phyloP scores from a whole-genome alignment of 164 flowering plant species.

The Hamamelis virginiana region DNA sequence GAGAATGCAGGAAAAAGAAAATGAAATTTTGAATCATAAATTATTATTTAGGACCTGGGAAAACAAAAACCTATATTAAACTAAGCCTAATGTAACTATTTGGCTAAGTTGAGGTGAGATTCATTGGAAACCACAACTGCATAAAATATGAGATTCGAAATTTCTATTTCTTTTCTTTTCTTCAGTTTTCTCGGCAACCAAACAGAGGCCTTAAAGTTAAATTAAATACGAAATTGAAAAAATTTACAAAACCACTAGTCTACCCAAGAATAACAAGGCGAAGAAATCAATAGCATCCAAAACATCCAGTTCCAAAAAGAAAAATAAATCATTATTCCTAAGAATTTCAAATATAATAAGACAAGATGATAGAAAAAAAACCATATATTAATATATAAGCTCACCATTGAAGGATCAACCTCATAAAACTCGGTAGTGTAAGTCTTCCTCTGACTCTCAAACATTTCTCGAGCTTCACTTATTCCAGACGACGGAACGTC shows the following conservation, averaged over 20 bases:
- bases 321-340: neutral
- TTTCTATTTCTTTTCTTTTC: neutral
- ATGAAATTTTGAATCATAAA: too few species aligned
- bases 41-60: too few species aligned
- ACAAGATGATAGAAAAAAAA: neutral
- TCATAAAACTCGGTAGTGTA: constrained; percentile 74
- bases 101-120: too few species aligned
- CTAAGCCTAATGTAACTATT: too few species aligned
- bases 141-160: too few species aligned
- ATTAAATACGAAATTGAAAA: neutral
- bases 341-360: neutral
- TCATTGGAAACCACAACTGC: too few species aligned
- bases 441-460: constrained; percentile 80
- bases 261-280: too few species aligned
- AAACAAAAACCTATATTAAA: too few species aligned
- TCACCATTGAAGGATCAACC: constrained; percentile 77
- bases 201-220: neutral
- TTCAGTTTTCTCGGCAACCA: neutral
- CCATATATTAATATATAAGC: constrained; percentile 11
- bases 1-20: too few species aligned
- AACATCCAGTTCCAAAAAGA: neutral
- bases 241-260: neutral
- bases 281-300: neutral
- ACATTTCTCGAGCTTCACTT: constrained; percentile 51
- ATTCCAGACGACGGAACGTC: constrained; percentile 71